These are phyloP conservation scores for Talaromyces atroroseus DNA, from an alignment of 2,329 filamentous ascomycete genomes.

Conservation along the genomic window DNA sequence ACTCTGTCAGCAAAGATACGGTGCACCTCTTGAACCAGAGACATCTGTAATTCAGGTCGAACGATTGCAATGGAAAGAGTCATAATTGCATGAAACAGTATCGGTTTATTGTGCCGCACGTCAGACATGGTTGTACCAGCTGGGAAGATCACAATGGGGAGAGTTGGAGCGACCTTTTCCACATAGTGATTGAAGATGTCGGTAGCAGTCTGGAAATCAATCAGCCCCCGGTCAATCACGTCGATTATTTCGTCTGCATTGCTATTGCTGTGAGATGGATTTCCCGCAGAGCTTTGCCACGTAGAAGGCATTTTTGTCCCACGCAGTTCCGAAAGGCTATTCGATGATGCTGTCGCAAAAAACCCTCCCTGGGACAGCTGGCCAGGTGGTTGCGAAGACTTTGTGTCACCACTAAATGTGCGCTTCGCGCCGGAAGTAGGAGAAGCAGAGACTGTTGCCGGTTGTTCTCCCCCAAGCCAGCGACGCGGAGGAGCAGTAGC, in stretches of 20 bases:
- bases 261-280: not conserved
- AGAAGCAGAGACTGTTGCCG: not conserved
- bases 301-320: not conserved
- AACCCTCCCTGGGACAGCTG: slow-evolving; percentile 4
- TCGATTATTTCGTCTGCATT: slow-evolving; percentile 35
- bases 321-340: not conserved
- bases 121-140: slow-evolving; percentile 49
- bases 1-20: slow-evolving; percentile 68
- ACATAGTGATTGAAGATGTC: slow-evolving; percentile 55
- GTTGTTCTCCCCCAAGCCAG: slow-evolving; percentile 22
- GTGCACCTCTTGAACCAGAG: slow-evolving; percentile 64
- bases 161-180: slow-evolving; percentile 48
- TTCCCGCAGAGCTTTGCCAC: not conserved
- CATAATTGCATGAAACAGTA: slow-evolving; percentile 55
- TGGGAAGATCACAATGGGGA: slow-evolving; percentile 56
- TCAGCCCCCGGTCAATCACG: slow-evolving; percentile 46
- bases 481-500: slow-evolving; percentile 34
- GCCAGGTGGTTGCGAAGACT: slow-evolving; percentile 14
- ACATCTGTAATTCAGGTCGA: slow-evolving; percentile 52
- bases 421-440: slow-evolving; percentile 27
- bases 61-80: slow-evolving; percentile 50
- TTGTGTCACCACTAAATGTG: slow-evolving; percentile 26
- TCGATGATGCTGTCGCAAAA: not conserved
- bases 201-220: slow-evolving; percentile 49
- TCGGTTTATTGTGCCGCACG: slow-evolving; percentile 53